Percentiles rank a stretch among this genome's conserved stretches.
phyloP scores from a whole-genome alignment of 169 alveolate species.

The Cryptosporidium meleagridis region DNA sequence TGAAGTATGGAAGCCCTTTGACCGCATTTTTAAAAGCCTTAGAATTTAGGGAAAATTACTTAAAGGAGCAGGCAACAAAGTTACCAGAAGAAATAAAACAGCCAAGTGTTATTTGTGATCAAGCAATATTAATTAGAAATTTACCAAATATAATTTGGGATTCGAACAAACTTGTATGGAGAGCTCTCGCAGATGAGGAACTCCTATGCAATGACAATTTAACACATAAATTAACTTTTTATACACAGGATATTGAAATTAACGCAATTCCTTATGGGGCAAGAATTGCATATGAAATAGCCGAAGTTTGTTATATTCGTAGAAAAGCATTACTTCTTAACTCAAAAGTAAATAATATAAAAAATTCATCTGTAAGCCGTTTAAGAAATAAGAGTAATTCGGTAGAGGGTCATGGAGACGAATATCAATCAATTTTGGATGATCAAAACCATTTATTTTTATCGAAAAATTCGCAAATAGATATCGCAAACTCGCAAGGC shows the following conservation, averaged over 20 bases:
- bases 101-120: slow-evolving; percentile 63
- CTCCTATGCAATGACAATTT: slow-evolving; percentile 13
- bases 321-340: slow-evolving; percentile 48
- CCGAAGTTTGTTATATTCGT: slow-evolving; percentile 69
- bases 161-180: slow-evolving; percentile 60
- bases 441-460: neutral
- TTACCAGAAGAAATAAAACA: slow-evolving; percentile 46
- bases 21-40: slow-evolving; percentile 71
- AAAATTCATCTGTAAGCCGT: neutral
- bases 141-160: slow-evolving; percentile 68
- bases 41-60: slow-evolving; percentile 65
- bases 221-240: slow-evolving; percentile 18
- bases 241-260: slow-evolving; percentile 28
- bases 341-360: slow-evolving; percentile 9
- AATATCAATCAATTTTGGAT: neutral
- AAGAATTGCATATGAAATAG: slow-evolving; percentile 72
- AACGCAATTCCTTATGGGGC: slow-evolving; percentile 68
- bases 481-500: neutral
- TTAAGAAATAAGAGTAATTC: slow-evolving; percentile 4
- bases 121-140: slow-evolving; percentile 62
- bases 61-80: slow-evolving; percentile 59
- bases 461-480: slow-evolving; percentile 1
- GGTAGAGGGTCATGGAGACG: neutral
- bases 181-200: slow-evolving; percentile 59
- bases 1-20: slow-evolving; percentile 73